A percentile compares a stretch with the other conserved stretches of the same genome.
Conservation (phyloP, 148 eudicot genomes). For the Persicaria tinctoria region DNA sequence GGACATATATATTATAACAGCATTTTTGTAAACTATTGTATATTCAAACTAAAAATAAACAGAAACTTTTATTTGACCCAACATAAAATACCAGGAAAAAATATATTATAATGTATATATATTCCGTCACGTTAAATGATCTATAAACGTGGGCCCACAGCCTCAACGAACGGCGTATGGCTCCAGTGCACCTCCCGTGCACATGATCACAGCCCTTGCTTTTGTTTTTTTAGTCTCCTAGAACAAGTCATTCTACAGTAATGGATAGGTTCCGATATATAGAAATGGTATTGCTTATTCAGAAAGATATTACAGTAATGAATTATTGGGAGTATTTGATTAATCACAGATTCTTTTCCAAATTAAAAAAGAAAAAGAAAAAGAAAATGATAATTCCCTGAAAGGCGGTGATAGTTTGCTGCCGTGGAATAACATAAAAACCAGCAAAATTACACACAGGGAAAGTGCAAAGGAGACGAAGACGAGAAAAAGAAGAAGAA, state of each 20-base stretch:
- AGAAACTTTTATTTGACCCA: neutral
- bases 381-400: neutral
- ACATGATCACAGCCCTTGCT: neutral
- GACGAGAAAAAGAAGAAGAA: neutral
- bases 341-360: neutral
- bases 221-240: neutral
- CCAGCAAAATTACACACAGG: neutral
- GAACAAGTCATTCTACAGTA: neutral
- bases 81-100: neutral
- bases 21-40: too few species aligned
- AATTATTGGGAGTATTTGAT: neutral
- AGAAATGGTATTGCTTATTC: neutral
- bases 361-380: neutral
- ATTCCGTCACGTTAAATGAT: neutral
- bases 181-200: slow-evolving; percentile 5
- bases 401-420: slow-evolving; percentile 6
- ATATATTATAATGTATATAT: neutral
- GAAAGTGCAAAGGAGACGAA: neutral
- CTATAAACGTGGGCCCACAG: neutral
- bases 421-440: slow-evolving; percentile 1
- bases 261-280: neutral
- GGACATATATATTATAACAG: too few species aligned
- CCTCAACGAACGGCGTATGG: neutral
- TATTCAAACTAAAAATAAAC: neutral
- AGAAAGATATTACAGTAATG: neutral